A percentile compares a stretch with the other conserved stretches of the same genome.
Conservation (phyloP, 768 basidiomycete genomes). For the Leucocoprinus sp. region DNA sequence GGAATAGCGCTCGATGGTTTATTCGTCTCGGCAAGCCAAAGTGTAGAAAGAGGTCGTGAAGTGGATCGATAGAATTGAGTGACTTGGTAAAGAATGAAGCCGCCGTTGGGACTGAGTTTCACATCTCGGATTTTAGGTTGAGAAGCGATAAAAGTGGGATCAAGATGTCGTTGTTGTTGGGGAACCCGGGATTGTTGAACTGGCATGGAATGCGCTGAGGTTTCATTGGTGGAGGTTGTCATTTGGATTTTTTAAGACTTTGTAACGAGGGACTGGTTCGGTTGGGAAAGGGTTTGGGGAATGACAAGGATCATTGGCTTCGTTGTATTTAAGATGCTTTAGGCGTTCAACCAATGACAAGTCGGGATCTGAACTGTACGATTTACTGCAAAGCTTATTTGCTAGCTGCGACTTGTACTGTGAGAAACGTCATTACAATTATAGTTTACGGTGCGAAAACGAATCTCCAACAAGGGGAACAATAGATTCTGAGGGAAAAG, state of each 20-base stretch:
- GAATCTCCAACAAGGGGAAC: too few species aligned
- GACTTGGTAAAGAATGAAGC: constrained; percentile 23
- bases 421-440: constrained; percentile 4
- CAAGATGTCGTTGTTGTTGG: constrained; percentile 6
- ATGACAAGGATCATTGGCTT: neutral
- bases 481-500: neutral
- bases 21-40: constrained; percentile 25
- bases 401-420: neutral
- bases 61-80: constrained; percentile 22
- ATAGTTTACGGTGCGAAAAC: neutral
- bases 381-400: constrained; percentile 7
- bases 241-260: neutral
- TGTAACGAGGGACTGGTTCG: neutral
- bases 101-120: constrained; percentile 24
- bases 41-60: constrained; percentile 17
- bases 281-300: neutral
- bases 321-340: neutral
- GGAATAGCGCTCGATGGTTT: constrained; percentile 20
- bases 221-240: constrained; percentile 10
- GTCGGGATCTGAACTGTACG: too few species aligned
- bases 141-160: constrained; percentile 20
- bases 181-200: constrained; percentile 9
- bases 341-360: too few species aligned
- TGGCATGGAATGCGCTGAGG: constrained; percentile 6
- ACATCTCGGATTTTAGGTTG: constrained; percentile 26